Conservation (phyloP, 2,329 filamentous ascomycete genomes). For the Calonectria henricotiae region DNA sequence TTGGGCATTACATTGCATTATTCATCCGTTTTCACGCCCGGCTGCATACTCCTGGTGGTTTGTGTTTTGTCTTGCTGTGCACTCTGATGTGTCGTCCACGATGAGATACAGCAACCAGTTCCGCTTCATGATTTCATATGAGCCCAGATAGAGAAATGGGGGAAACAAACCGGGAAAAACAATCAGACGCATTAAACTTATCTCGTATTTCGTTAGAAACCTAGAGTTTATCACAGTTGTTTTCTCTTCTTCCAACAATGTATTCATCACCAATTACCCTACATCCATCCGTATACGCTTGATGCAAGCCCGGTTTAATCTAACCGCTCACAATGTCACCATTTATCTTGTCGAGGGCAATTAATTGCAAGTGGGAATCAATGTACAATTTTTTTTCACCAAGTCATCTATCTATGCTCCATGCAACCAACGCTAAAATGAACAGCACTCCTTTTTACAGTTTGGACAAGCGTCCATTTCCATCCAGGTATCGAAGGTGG, state of each 20-base stretch:
- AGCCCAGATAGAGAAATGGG: background rate
- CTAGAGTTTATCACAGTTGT: too few relatives aligned
- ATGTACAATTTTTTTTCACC: slow-evolving; percentile 22
- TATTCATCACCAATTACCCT: too few relatives aligned
- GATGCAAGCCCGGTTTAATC: too few relatives aligned
- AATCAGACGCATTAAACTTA: too few relatives aligned
- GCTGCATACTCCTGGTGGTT: background rate
- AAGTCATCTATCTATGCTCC: slow-evolving; percentile 6
- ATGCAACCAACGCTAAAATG: slow-evolving; percentile 30
- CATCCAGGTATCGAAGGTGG: slow-evolving; percentile 42
- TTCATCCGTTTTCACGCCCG: background rate
- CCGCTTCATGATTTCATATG: background rate
- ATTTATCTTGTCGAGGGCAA: background rate
- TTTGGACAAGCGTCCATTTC: slow-evolving; percentile 42
- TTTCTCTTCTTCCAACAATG: too few relatives aligned
- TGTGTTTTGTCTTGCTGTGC: background rate
- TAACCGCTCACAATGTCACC: background rate
- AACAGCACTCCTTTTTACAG: slow-evolving; percentile 6
- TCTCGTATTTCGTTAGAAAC: background rate
- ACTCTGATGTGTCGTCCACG: background rate
- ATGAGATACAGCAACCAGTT: background rate
- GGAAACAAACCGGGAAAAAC: background rate
- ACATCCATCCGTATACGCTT: too few relatives aligned
- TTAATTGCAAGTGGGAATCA: background rate
- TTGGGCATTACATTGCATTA: background rate